Evolutionary conservation across 164 flowering plant species (phyloP).

Genomic region (Warburgia ugandensis): DNA sequence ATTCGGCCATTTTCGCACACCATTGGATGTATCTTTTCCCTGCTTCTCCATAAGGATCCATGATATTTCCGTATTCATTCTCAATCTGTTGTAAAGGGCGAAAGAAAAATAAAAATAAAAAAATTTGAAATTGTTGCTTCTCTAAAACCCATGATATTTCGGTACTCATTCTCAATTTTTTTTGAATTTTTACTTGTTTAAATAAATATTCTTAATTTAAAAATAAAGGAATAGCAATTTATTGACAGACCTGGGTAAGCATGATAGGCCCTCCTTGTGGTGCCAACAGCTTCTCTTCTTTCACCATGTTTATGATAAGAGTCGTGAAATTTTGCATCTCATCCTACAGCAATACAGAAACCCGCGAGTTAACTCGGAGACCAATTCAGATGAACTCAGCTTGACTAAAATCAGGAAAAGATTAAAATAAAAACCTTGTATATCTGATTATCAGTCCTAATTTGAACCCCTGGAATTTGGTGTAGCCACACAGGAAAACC

Average conservation of each 20-base stretch:
- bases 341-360: neutral
- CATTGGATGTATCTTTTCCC: slow-evolving; percentile 34
- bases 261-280: slow-evolving; percentile 16
- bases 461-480: slow-evolving; percentile 29
- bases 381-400: no score
- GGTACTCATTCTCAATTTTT: neutral
- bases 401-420: no score
- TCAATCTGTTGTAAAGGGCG: slow-evolving; percentile 28
- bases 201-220: no score
- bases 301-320: slow-evolving; percentile 9
- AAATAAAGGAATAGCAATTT: slow-evolving; percentile 16
- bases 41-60: slow-evolving; percentile 20
- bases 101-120: no score
- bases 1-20: slow-evolving; percentile 39
- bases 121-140: no score
- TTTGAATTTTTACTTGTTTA: neutral
- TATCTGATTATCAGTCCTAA: slow-evolving; percentile 32
- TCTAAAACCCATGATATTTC: no score
- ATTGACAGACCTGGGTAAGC: slow-evolving; percentile 26
- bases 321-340: slow-evolving; percentile 15
- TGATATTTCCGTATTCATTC: slow-evolving; percentile 39
- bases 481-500: slow-evolving; percentile 39
- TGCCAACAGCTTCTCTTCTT: slow-evolving; percentile 10
- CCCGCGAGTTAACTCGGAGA: neutral
- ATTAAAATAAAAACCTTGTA: slow-evolving; percentile 26